Base-by-base conservation (phyloP, 495 filamentous ascomycete genomes). In the Cladorrhinum samala region DNA sequence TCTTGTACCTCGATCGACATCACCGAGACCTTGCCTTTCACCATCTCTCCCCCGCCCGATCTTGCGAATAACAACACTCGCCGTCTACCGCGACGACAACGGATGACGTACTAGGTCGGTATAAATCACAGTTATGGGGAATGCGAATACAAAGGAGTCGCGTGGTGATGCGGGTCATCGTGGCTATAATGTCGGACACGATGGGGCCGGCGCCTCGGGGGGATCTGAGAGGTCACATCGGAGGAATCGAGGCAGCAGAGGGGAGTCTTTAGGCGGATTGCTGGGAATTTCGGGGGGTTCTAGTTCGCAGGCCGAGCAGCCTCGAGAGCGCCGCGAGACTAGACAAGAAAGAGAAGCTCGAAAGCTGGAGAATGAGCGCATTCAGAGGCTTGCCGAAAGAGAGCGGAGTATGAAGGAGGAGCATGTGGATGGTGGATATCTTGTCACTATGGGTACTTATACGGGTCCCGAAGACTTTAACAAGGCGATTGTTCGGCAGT, bases 391-490 rank as follows among this genome's bases (percentile, higher is more conserved):
- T 42, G 89, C 86, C 65, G 93, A 98, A 66, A 78, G 91, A 23
- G 92, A 96, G 70, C 78, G 88, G 65, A 98, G 93, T 66, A 87
- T 97, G 74, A 85, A 77, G 58, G 92, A 96, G 58, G 93, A 97
- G 60, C 81, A 89, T 68, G 86, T 96, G 24, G 93, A 97, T 73
- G 93, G 93, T 25, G 93, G 93, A 24, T 97, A 87, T 72, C 71
- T 97, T 24, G 93, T 97, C 37, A 98, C 93, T 0, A 83, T 95
- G 68, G 93, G 93, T 20, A 86, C 90, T 37, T 98, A 98, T 64
- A 91, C 87, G 6, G 88, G 92, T 2, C 74, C 83, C 16, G 93
- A 98, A 68, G 93, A 98, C 67, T 98, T 90, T 64, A 95, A 83
- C 71, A 96, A 97, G 65, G 74, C 76, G 38, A 77, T 91, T 25